Evolutionary conservation across 2,329 filamentous ascomycete species (phyloP).

Genomic region (Aspergillus fijiensis): DNA sequence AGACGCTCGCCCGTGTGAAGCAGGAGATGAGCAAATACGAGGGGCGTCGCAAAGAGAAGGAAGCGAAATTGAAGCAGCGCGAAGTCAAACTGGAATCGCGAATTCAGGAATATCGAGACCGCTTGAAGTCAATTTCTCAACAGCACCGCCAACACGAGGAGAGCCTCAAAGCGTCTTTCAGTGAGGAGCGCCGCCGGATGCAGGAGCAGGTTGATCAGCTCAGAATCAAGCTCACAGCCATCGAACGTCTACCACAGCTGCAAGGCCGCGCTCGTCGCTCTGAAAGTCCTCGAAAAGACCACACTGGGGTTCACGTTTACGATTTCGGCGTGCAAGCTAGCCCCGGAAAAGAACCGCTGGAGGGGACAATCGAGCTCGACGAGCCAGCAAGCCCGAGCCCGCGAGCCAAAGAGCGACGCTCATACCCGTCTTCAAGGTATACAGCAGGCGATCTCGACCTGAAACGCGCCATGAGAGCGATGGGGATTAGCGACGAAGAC

Average conservation of each 20-base stretch:
- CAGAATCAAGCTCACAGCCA: conserved; percentile 30
- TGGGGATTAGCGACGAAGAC: conserved; percentile 30
- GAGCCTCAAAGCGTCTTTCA: conserved; percentile 32
- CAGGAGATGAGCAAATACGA: conserved; percentile 45
- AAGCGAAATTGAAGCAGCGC: conserved; percentile 42
- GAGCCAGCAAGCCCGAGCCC: conserved; percentile 37
- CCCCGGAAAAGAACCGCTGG: conserved; percentile 21
- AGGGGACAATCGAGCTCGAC: conserved; percentile 33
- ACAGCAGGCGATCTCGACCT: conserved; percentile 23
- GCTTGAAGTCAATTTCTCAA: conserved; percentile 35
- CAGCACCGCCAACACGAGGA: conserved; percentile 40
- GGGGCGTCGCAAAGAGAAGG: conserved; percentile 43
- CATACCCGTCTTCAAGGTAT: conserved; percentile 9
- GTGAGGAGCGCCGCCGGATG: conserved; percentile 41
- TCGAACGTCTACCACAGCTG: conserved; percentile 28
- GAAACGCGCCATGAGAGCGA: conserved; percentile 22
- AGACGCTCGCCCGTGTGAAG: conserved; percentile 42
- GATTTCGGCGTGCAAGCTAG: conserved; percentile 24
- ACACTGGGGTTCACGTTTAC: conserved; percentile 30
- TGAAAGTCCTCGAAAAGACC: conserved; percentile 30
- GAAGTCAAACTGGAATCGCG: conserved; percentile 41
- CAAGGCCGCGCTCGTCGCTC: conserved; percentile 22
- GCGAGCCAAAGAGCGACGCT: conserved; percentile 32
- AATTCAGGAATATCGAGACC: conserved; percentile 43
- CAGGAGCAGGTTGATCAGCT: conserved; percentile 40